Conservation (phyloP, 805 yeast species). For the Metschnikowia arizonensis region DNA sequence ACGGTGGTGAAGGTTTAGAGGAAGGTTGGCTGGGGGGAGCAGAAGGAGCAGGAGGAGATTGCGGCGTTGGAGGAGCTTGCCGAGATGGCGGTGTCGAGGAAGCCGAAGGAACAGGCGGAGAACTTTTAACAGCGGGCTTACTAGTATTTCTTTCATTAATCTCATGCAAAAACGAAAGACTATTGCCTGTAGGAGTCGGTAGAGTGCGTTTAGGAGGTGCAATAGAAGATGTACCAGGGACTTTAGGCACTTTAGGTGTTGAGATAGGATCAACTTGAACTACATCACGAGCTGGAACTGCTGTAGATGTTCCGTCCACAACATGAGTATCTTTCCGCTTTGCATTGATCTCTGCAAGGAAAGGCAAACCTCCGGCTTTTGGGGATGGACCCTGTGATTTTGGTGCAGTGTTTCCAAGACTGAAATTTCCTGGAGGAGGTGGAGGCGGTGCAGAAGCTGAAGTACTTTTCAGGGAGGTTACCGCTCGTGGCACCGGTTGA, state of each 20-base stretch:
- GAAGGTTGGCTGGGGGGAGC: slow-evolving; percentile 1
- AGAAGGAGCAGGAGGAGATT: slow-evolving; percentile 7
- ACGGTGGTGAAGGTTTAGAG: neutral
- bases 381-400: slow-evolving; percentile 21
- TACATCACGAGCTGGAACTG: slow-evolving; percentile 8
- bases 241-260: slow-evolving; percentile 7
- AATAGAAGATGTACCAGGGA: slow-evolving; percentile 34
- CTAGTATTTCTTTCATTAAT: slow-evolving; percentile 6
- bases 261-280: neutral
- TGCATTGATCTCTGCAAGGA: slow-evolving; percentile 47
- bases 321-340: slow-evolving; percentile 46
- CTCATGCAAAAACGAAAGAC: slow-evolving; percentile 10
- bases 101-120: slow-evolving; percentile 21
- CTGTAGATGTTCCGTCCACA: slow-evolving; percentile 30
- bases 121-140: slow-evolving; percentile 13
- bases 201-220: slow-evolving; percentile 40
- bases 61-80: slow-evolving; percentile 15
- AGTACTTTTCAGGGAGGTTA: slow-evolving; percentile 21
- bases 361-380: slow-evolving; percentile 41
- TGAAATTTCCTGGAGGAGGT: slow-evolving; percentile 8
- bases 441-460: slow-evolving; percentile 23
- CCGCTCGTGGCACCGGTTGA: slow-evolving; percentile 13
- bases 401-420: slow-evolving; percentile 4
- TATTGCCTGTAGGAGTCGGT: slow-evolving; percentile 20
- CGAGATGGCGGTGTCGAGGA: slow-evolving; percentile 17